Conservation (phyloP, 169 alveolate genomes). For the Neospora caninum region DNA sequence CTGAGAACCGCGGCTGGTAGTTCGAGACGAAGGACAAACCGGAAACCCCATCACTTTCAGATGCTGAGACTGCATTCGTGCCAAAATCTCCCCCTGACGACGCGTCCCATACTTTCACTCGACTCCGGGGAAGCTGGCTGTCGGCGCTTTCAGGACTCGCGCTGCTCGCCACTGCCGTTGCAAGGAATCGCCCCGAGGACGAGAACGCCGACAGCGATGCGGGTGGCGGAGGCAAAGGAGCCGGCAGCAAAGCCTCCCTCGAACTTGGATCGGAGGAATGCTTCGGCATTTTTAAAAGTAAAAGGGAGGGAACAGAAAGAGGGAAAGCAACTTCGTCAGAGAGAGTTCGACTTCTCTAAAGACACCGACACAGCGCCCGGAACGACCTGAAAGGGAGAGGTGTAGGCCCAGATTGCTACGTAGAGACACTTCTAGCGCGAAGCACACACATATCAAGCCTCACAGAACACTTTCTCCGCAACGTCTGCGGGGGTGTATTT, state of each 20-base stretch:
- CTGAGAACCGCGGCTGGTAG: background rate
- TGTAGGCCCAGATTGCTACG: too few species aligned
- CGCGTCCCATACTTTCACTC: conserved; percentile 30
- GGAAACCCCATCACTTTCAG: background rate
- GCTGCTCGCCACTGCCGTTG: conserved; percentile 11
- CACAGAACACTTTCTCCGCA: too few species aligned
- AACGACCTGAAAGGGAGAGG: too few species aligned
- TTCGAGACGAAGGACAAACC: background rate
- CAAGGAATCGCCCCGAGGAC: conserved; percentile 2
- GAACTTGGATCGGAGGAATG: background rate
- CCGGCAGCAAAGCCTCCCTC: background rate
- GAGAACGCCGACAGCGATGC: background rate
- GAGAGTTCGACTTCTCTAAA: too few species aligned
- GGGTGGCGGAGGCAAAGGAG: conserved; percentile 5
- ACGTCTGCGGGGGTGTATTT: too few species aligned
- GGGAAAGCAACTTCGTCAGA: too few species aligned
- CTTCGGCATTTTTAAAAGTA: background rate
- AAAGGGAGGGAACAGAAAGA: too few species aligned
- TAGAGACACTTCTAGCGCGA: too few species aligned
- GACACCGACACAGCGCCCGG: too few species aligned
- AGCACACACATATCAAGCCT: too few species aligned
- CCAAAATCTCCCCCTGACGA: background rate
- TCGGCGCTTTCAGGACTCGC: background rate
- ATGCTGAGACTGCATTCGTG: background rate
- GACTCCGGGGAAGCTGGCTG: background rate